A percentile compares a stretch with the other conserved stretches of the same genome.
Evolutionary conservation across 306 rosid genomes (phyloP).

Genomic region (Fragaria nilgerrensis): DNA sequence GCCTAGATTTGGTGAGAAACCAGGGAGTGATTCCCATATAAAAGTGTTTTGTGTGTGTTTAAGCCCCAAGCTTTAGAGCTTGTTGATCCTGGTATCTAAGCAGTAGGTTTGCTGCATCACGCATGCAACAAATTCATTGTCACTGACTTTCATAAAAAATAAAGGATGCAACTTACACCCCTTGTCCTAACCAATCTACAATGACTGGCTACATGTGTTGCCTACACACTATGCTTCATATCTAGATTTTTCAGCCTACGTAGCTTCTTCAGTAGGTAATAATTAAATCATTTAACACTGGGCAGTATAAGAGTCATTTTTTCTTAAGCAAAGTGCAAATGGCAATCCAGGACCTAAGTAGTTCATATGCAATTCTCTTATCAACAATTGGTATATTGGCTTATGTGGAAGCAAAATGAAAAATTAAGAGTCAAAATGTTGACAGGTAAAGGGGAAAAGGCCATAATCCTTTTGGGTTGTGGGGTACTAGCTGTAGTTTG

Average conservation of each 20-base stretch:
- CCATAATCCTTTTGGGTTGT: too few relatives aligned
- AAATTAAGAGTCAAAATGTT: background rate
- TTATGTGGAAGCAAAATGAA: background rate
- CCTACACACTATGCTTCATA: background rate
- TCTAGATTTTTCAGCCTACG: background rate
- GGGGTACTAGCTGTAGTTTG: too few relatives aligned
- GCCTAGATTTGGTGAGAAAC: too few relatives aligned
- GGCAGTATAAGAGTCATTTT: background rate
- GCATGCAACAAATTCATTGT: background rate
- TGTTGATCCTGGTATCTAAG: too few relatives aligned
- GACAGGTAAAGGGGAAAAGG: background rate
- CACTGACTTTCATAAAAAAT: background rate
- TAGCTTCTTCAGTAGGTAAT: background rate
- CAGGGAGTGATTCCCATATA: too few relatives aligned
- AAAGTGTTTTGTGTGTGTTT: too few relatives aligned
- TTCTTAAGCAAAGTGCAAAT: background rate
- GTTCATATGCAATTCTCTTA: background rate
- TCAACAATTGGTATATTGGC: background rate
- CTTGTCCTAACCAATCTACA: slow-evolving; percentile 1
- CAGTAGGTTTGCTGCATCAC: too few relatives aligned
- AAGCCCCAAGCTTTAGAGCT: too few relatives aligned
- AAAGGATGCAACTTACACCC: background rate
- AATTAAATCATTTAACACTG: background rate
- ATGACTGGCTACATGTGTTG: background rate
- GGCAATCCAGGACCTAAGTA: background rate